These are phyloP conservation scores for Aspergillus nidulans DNA, from an alignment of 495 filamentous ascomycete species.

Conservation along the genomic window DNA sequence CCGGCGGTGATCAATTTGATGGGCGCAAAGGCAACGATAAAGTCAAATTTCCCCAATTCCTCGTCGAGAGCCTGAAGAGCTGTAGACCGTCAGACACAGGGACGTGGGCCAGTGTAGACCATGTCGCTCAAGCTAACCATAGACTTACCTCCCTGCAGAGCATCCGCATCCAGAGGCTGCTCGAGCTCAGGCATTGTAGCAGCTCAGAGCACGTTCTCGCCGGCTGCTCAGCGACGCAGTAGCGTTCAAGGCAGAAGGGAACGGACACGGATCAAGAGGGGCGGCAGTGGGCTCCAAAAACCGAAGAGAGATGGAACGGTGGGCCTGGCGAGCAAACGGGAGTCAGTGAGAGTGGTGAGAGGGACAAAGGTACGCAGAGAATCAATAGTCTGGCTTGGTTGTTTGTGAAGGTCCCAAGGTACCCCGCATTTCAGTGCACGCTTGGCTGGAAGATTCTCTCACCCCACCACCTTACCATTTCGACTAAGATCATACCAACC, in stretches of 20 bases:
- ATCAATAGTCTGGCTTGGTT: background rate
- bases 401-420: conserved; percentile 1
- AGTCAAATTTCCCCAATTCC: conserved; percentile 14
- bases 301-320: background rate
- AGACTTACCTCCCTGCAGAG: conserved; percentile 12
- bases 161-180: conserved; percentile 8
- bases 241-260: background rate
- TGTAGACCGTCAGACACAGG: conserved; percentile 3
- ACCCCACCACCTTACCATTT: background rate
- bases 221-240: background rate
- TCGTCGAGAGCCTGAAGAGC: conserved; percentile 13
- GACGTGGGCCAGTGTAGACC: background rate
- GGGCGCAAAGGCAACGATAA: conserved; percentile 15
- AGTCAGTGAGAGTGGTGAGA: background rate
- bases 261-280: background rate
- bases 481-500: background rate
- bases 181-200: conserved; percentile 6
- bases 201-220: background rate
- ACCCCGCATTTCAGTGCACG: background rate
- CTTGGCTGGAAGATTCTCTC: background rate
- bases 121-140: background rate
- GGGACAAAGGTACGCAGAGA: background rate
- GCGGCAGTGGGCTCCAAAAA: background rate
- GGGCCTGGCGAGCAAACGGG: background rate
- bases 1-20: conserved; percentile 12